A percentile compares a stretch with the other conserved stretches of the same genome.
Conservation (phyloP, 169 alveolate genomes). For the Plasmodium reichenowi region DNA sequence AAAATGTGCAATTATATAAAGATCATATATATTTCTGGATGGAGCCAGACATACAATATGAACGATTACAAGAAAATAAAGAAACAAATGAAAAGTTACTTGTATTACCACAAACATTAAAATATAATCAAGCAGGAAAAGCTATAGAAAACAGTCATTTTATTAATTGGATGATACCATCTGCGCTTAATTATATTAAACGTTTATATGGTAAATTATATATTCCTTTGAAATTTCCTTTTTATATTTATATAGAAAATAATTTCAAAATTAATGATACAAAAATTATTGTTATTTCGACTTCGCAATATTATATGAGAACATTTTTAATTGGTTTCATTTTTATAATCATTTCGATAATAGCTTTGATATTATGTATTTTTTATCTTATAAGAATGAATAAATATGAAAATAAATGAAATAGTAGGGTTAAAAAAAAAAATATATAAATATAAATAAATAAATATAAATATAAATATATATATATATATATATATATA, state of each 20-base stretch:
- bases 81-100: conserved; percentile 61
- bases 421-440: too few species aligned
- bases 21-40: conserved; percentile 54
- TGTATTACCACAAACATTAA: conserved; percentile 65
- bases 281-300: conserved; percentile 38
- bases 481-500: not conserved
- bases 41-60: conserved; percentile 34
- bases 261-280: conserved; percentile 49
- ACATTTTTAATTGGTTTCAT: conserved; percentile 24
- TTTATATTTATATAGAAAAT: conserved; percentile 78
- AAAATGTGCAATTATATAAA: conserved; percentile 18
- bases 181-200: conserved; percentile 85
- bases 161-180: conserved; percentile 88
- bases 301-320: conserved; percentile 14
- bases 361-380: conserved; percentile 33
- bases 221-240: conserved; percentile 84
- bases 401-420: conserved; percentile 27
- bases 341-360: conserved; percentile 36
- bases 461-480: not conserved
- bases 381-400: conserved; percentile 43
- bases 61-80: conserved; percentile 34
- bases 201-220: conserved; percentile 85
- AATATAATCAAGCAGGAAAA: conserved; percentile 80
- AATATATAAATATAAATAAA: not conserved
- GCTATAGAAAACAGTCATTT: conserved; percentile 89